Base-by-base conservation (phyloP, 176 grass and related monocot genomes). In the Secale cereale region DNA sequence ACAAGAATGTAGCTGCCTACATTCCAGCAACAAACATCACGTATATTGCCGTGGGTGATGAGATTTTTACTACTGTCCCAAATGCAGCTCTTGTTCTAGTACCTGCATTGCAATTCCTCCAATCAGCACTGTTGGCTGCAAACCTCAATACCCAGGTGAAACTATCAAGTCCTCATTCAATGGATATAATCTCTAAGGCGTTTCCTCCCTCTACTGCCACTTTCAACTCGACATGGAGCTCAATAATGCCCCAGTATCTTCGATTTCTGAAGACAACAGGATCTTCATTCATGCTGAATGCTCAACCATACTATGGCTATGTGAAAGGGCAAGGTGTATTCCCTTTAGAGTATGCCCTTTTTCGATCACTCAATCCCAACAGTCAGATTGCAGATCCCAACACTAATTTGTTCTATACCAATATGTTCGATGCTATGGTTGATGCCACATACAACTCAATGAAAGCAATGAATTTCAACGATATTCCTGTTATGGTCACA, bases 371-470 rank as follows among this genome's bases (percentile, higher is more conserved):
- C 52, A 92, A 89, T 81, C 97, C 91, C 8, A 88, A 94, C 77
- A 94, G 88, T 78, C 93, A 94, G 79, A 94, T 95, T 50, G 86
- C 91, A 64, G 97, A 99, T 67, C 93, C 97, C 4, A 99, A 92
- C 70, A 96, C 91, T 39, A 92, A 99, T 81, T 90, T 91, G 26
- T 93, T 94, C 83, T 99, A 99, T 59, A 84, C 91, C 59, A 99
- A 95, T 81, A 99, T 99, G 97, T 99, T 99, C 56, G 97, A 99
- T 85, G 83, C 93, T 22, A 99, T 96, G 75, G 89, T 99, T 60
- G 97, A 99, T 92, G 86, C 97, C 59, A 52, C 91, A 65, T 99
- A 99, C 88, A 91, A 80, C 85, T 94, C 97, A 29, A 99, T 99
- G 77, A 84, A 96, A 92, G 85, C 91, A 79, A 83, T 99, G 81